Evolutionary conservation across 139 green algal species (phyloP).

Genomic region (Pseudopediastrum boryanum): DNA sequence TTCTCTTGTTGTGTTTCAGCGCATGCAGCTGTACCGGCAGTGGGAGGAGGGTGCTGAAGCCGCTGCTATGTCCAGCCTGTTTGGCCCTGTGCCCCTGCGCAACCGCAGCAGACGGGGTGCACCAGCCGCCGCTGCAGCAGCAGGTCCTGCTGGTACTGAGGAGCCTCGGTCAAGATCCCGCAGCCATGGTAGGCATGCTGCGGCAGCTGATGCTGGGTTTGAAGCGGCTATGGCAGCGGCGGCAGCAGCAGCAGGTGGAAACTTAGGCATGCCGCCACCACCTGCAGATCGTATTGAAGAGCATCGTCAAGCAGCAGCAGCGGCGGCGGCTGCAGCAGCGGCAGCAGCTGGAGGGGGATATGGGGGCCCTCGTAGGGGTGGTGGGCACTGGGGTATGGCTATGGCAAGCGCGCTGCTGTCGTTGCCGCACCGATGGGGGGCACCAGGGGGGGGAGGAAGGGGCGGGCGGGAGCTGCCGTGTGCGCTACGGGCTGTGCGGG

Average conservation of each 20-base stretch:
- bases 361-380: background rate
- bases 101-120: no score
- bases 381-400: slow-evolving; percentile 12
- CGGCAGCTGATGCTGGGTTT: no score
- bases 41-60: no score
- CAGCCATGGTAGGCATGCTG: no score
- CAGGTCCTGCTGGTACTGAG: no score
- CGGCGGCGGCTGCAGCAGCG: background rate
- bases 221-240: background rate
- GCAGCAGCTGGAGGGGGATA: background rate
- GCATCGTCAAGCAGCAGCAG: slow-evolving; percentile 13
- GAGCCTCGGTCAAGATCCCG: no score
- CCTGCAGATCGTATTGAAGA: slow-evolving; percentile 25
- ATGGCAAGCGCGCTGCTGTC: slow-evolving; percentile 12
- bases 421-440: background rate
- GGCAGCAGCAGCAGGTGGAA: background rate
- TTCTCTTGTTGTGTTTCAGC: no score
- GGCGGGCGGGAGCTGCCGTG: background rate
- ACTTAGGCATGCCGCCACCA: background rate
- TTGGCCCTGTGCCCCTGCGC: no score
- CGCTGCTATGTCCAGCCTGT: no score
- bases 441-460: background rate
- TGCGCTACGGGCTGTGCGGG: slow-evolving; percentile 26
- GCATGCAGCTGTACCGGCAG: no score
- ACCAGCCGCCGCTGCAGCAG: no score